Evolutionary conservation across 1,284 basidiomycete species (phyloP).

Genomic region (Trichosporon ovoides): DNA sequence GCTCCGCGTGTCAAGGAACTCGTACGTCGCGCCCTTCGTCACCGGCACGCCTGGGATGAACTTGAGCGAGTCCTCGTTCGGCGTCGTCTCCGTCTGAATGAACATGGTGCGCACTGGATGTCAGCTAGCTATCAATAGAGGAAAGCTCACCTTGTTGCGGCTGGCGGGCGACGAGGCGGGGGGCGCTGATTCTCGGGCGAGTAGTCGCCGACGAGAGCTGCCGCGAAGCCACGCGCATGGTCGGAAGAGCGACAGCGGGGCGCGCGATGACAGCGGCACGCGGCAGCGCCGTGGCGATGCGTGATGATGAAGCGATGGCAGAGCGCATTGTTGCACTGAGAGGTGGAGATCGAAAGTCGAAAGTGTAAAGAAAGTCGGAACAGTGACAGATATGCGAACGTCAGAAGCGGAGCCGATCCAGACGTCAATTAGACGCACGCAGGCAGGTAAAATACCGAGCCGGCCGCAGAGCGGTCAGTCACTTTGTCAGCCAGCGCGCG

Average conservation of each 20-base stretch:
- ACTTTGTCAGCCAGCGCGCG: conserved; percentile 1
- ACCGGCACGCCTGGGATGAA: conserved; percentile 91
- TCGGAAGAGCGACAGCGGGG: neutral
- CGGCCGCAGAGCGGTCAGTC: neutral
- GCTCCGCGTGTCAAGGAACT: conserved; percentile 84
- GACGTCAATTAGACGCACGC: neutral
- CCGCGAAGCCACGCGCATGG: neutral
- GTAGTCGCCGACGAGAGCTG: neutral
- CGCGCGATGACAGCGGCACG: conserved; percentile 1
- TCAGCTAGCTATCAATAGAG: neutral
- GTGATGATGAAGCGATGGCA: neutral
- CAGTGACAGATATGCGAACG: neutral
- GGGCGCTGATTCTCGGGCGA: neutral
- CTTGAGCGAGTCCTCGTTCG: conserved; percentile 95
- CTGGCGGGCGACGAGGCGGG: neutral
- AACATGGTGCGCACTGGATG: conserved; percentile 78
- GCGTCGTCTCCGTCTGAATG: conserved; percentile 94
- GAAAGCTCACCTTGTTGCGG: neutral
- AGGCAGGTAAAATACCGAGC: neutral
- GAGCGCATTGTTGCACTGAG: neutral
- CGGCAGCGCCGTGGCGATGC: conserved; percentile 5
- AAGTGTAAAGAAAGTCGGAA: neutral
- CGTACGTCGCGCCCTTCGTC: conserved; percentile 70
- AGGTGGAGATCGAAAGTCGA: neutral
- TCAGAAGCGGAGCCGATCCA: neutral